Conservation (phyloP, 2,329 filamentous ascomycete genomes). For the Sporothrix brasiliensis region DNA sequence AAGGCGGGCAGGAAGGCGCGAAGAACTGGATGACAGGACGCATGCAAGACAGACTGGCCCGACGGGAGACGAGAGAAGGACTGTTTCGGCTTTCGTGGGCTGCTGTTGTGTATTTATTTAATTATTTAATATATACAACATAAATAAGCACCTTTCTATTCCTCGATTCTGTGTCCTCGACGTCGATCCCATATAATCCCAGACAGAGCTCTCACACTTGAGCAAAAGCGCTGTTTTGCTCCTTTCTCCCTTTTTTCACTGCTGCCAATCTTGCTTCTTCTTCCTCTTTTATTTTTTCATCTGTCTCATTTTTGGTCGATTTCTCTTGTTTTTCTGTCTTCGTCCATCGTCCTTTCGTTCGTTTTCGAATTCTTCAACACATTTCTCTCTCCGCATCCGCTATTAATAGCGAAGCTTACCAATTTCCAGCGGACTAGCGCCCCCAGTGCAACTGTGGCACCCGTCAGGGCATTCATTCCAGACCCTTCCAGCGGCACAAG, state of each 20-base stretch:
- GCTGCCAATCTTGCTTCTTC: neutral
- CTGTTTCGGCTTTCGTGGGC: conserved; percentile 5
- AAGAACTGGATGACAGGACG: conserved; percentile 20
- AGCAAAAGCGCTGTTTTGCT: neutral
- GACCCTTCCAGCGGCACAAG: conserved; percentile 20
- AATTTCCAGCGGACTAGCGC: conserved; percentile 10
- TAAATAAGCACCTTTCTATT: neutral
- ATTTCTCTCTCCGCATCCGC: neutral
- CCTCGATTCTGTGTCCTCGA: neutral
- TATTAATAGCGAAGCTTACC: conserved; percentile 4
- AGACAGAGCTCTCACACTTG: conserved; percentile 26
- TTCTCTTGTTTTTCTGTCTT: neutral
- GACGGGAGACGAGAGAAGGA: conserved; percentile 15
- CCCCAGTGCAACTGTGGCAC: conserved; percentile 17
- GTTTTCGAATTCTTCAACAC: neutral
- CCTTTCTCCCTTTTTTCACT: neutral
- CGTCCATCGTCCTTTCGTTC: neutral
- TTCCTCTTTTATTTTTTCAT: neutral
- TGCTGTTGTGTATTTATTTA: neutral
- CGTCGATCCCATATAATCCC: conserved; percentile 31
- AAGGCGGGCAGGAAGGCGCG: neutral
- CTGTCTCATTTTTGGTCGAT: neutral
- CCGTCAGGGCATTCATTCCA: neutral
- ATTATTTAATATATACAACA: neutral
- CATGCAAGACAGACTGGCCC: conserved; percentile 26